Percentiles rank a stretch among this genome's conserved stretches.
phyloP scores from a whole-genome alignment of 2,329 filamentous ascomycete species.

The Aureobasidium uvarum region DNA sequence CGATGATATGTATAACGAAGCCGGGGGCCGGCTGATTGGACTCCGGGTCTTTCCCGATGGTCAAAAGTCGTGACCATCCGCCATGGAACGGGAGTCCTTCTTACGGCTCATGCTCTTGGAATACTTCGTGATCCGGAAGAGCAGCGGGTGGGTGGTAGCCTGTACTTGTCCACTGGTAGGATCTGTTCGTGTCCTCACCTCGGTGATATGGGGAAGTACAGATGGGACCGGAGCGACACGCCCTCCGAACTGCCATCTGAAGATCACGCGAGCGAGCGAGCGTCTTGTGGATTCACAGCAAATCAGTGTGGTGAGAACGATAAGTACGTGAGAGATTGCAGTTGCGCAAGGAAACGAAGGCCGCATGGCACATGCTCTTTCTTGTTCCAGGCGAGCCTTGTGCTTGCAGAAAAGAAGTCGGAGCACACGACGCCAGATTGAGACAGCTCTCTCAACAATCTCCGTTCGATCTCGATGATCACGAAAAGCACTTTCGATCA shows the following conservation, averaged over 20 bases:
- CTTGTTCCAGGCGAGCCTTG: neutral
- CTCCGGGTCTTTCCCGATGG: neutral
- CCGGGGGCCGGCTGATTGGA: neutral
- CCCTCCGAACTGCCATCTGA: neutral
- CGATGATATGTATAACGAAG: conserved; percentile 15
- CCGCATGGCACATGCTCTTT: neutral
- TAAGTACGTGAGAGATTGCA: neutral
- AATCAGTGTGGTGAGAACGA: neutral
- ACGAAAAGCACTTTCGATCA: conserved; percentile 9
- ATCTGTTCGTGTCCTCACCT: neutral
- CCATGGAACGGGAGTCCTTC: neutral
- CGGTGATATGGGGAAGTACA: too few species aligned
- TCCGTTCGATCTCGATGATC: conserved; percentile 8
- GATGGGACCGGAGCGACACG: neutral
- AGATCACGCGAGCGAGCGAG: neutral
- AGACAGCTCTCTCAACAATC: neutral
- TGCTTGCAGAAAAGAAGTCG: neutral
- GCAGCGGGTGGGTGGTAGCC: neutral
- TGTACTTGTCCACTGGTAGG: neutral
- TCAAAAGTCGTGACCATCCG: conserved; percentile 2
- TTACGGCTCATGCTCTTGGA: neutral
- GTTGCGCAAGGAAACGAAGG: neutral
- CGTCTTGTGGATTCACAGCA: neutral
- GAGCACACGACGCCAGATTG: neutral
- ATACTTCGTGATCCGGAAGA: neutral